Base-by-base conservation (phyloP, 768 basidiomycete species). In the Termitomyces sp. region DNA sequence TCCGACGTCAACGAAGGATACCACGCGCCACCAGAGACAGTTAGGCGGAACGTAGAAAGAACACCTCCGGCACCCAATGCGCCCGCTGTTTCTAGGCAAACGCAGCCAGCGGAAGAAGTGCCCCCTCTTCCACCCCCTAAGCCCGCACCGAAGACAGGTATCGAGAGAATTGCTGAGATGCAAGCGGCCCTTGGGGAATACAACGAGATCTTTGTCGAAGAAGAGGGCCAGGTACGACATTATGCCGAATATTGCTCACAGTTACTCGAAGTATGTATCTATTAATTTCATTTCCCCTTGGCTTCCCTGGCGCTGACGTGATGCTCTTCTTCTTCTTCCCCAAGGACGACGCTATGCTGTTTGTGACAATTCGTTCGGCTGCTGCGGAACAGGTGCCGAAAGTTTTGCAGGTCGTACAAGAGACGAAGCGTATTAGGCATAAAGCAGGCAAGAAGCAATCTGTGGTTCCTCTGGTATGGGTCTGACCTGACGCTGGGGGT, bases 341-440 rank as follows among this genome's bases (percentile, higher is more conserved):
- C n/a, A n/a, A 90, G 89, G 89, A 92, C 57, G 85, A 89, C 58
- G 86, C 87, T 5, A 86, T 94, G 82, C 71, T 93, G 13, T 93
- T 91, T 65, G 80, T 93, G 56, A 85, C 85, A 5, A 72, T 94
- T 28, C 81, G 84, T 28, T 88, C 90, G 7, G 78, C 80, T 29
- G 79, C 82, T 18, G 71, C 82, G 1, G 74, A 77, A 3, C 76
- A 88, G 48, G 92, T 92, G 3, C 80, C 88, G 4, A 92, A 90
- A 64, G 91, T 92, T 1, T 75, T 93, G 34, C 84, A 85, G 55
- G 85, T 92, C 4, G 90, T 91, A 0, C 88, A 92, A 64, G 82
- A 90, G 66, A 84, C 83, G 0, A 93, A 89, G 66, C 81, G 90
- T n/a, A 75, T 86, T 53, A 78, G 87, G 41, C 75, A 92, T 64